Evolutionary conservation across 441 rosid species (phyloP).

Genomic region (Croton setiger): DNA sequence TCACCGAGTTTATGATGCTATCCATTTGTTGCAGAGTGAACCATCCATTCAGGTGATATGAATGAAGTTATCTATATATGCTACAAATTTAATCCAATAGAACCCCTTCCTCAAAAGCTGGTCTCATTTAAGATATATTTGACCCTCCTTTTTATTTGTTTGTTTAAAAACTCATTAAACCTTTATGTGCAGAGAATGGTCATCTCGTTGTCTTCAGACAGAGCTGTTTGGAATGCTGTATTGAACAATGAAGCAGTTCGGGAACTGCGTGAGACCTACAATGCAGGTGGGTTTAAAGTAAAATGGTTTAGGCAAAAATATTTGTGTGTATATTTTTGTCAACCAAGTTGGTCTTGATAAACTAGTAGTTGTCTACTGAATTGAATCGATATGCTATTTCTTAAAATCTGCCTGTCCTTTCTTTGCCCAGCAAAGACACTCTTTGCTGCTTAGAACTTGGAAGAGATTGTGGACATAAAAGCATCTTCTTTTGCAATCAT

Average conservation of each 20-base stretch:
- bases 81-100: neutral
- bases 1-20: slow-evolving; percentile 67
- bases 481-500: neutral
- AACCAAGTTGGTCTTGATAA: neutral
- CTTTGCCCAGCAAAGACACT: neutral
- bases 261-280: slow-evolving; percentile 54
- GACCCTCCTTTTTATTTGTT: no score
- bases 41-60: slow-evolving; percentile 67
- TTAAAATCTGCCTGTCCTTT: neutral
- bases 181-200: slow-evolving; percentile 68
- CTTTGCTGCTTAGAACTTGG: neutral
- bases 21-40: slow-evolving; percentile 68
- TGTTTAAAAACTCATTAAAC: neutral
- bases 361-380: neutral
- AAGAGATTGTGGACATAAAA: neutral
- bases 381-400: neutral
- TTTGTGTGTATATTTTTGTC: neutral
- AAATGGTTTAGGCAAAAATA: neutral
- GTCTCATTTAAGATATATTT: no score
- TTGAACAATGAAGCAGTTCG: slow-evolving; percentile 68
- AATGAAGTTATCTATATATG: neutral
- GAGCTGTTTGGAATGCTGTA: slow-evolving; percentile 88
- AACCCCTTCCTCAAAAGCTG: neutral
- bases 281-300: slow-evolving; percentile 41
- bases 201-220: slow-evolving; percentile 71